Evolutionary conservation across 192 early-diverging fungal species (phyloP).

Genomic region (Linnemannia exigua): DNA sequence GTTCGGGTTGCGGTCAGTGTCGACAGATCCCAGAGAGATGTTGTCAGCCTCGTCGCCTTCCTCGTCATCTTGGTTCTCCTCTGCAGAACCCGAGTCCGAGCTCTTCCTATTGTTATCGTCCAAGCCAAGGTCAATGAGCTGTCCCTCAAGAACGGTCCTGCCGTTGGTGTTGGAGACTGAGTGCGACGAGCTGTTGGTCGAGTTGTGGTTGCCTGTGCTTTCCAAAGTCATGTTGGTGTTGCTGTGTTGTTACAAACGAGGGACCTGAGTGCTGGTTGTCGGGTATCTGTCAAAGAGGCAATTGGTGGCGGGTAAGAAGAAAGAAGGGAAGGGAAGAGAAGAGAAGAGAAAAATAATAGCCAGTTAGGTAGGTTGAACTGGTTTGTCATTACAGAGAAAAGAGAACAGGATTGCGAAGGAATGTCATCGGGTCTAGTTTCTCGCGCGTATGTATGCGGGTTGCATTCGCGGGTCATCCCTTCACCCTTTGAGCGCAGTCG

Average conservation of each 20-base stretch:
- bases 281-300: neutral
- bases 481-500: neutral
- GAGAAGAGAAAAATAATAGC: neutral
- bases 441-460: neutral
- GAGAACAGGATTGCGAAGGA: neutral
- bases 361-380: too few species aligned
- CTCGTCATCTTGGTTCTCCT: conserved; percentile 14
- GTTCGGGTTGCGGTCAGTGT: conserved; percentile 33
- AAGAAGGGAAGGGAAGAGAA: neutral
- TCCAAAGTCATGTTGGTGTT: neutral
- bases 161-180: conserved; percentile 14
- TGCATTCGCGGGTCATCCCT: neutral
- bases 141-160: conserved; percentile 20
- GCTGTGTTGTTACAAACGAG: too few species aligned
- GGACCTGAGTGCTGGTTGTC: neutral
- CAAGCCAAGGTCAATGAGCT: conserved; percentile 34
- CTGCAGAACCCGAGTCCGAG: conserved; percentile 19
- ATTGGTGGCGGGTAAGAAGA: neutral
- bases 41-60: conserved; percentile 36
- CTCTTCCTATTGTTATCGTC: neutral
- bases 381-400: neutral
- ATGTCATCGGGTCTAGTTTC: too few species aligned
- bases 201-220: neutral
- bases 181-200: conserved; percentile 21
- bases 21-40: conserved; percentile 48